These are phyloP conservation scores for Schrenkiella parvula DNA, from an alignment of 345 rosid species.

Conservation along the genomic window DNA sequence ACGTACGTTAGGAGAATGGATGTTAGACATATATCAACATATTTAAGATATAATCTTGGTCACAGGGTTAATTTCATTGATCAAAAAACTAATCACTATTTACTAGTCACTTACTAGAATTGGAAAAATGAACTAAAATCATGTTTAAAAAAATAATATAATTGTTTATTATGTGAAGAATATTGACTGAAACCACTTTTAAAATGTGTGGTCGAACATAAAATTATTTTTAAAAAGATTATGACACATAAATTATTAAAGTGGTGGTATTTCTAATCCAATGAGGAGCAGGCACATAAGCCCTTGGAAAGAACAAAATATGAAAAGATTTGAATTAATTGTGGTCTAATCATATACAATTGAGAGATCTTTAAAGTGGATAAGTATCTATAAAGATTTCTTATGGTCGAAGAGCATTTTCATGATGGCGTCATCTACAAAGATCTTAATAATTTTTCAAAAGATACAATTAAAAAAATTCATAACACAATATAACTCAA, in stretches of 20 bases:
- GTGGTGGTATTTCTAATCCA: constrained; percentile 14
- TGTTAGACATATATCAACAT: neutral
- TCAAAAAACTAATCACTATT: neutral
- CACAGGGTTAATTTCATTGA: neutral
- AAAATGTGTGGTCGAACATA: constrained; percentile 13
- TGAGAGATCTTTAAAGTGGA: constrained; percentile 16
- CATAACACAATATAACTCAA: neutral
- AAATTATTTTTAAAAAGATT: neutral
- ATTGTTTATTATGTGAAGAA: neutral
- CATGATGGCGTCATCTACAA: neutral
- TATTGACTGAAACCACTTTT: constrained; percentile 10
- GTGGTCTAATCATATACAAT: constrained; percentile 21
- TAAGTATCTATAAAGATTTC: neutral
- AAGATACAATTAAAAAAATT: neutral
- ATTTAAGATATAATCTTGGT: neutral
- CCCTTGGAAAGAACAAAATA: constrained; percentile 4
- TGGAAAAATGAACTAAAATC: neutral
- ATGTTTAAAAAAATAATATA: neutral
- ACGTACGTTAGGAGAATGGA: neutral
- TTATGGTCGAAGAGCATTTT: constrained; percentile 11
- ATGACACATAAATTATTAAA: constrained; percentile 23
- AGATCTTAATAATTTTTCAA: neutral
- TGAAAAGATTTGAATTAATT: constrained; percentile 12
- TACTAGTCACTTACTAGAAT: neutral
- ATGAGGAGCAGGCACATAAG: neutral